phyloP scores from a whole-genome alignment of 495 filamentous ascomycete genomes.

The Evansstolkia leycettana region DNA sequence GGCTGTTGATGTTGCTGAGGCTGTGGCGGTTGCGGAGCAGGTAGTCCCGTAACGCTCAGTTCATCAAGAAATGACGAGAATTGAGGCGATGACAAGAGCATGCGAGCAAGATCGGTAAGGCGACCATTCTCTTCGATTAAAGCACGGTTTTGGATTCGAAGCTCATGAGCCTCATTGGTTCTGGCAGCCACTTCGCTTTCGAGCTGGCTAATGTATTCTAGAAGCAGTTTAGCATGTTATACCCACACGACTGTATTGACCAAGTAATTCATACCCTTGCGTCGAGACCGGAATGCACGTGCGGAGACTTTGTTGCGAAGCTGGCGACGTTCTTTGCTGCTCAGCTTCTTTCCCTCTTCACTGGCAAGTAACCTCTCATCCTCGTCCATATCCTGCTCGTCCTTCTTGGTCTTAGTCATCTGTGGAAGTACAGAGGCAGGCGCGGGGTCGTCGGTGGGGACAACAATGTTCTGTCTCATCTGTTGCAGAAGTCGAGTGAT shows the following conservation, averaged over 20 bases:
- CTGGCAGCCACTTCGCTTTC: conserved; percentile 69
- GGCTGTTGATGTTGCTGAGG: conserved; percentile 13
- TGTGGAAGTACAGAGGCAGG: conserved; percentile 31
- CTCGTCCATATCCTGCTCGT: conserved; percentile 97
- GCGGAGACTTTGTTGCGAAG: conserved; percentile 97
- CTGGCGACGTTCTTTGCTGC: conserved; percentile 86
- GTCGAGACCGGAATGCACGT: conserved; percentile 83
- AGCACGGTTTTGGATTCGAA: conserved; percentile 57
- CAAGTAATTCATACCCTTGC: conserved; percentile 64
- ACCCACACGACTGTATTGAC: conserved; percentile 3
- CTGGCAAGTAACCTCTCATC: conserved; percentile 87
- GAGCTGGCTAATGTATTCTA: conserved; percentile 93
- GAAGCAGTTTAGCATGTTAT: conserved; percentile 33
- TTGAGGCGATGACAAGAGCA: conserved; percentile 73
- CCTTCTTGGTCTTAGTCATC: conserved; percentile 61
- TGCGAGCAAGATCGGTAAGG: conserved; percentile 63
- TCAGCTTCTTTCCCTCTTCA: conserved; percentile 95
- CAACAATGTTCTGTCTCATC: conserved; percentile 57
- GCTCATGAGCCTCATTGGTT: conserved; percentile 57
- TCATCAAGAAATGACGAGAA: conserved; percentile 75
- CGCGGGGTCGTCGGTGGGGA: conserved; percentile 37
- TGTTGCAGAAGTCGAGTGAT: conserved; percentile 75
- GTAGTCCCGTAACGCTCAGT: conserved; percentile 40
- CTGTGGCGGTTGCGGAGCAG: conserved; percentile 21
- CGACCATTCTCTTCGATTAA: conserved; percentile 72